These are phyloP conservation scores for Suillus alpinus DNA, from an alignment of 768 basidiomycete genomes.

Conservation along the genomic window DNA sequence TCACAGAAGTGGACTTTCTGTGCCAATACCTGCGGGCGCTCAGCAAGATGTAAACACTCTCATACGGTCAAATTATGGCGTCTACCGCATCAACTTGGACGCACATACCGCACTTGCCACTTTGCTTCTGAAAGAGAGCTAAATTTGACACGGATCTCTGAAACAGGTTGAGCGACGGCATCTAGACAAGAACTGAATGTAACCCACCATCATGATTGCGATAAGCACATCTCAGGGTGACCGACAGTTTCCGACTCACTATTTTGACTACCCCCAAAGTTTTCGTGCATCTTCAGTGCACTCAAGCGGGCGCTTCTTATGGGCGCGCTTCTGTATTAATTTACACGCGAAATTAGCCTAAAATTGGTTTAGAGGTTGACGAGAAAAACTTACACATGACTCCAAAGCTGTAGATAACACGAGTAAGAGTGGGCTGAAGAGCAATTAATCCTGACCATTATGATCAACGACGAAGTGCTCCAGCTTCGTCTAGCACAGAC, in stretches of 20 bases:
- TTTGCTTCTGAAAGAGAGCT: background rate
- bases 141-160: background rate
- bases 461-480: background rate
- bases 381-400: background rate
- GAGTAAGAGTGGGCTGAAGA: background rate
- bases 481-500: no score
- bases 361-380: no score
- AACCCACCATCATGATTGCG: no score
- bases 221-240: no score
- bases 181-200: no score
- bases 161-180: background rate
- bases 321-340: background rate
- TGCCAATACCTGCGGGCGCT: no score
- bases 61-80: no score
- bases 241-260: background rate
- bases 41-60: no score
- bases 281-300: background rate
- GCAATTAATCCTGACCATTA: background rate
- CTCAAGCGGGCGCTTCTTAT: background rate
- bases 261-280: background rate
- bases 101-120: background rate
- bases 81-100: background rate
- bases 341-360: background rate
- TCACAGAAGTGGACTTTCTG: no score
- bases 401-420: background rate